Evolutionary conservation across 2,329 filamentous ascomycete genomes (phyloP), one percentile per base, ranked within the genome.

Genomic region (Trichoderma polysporum): DNA sequence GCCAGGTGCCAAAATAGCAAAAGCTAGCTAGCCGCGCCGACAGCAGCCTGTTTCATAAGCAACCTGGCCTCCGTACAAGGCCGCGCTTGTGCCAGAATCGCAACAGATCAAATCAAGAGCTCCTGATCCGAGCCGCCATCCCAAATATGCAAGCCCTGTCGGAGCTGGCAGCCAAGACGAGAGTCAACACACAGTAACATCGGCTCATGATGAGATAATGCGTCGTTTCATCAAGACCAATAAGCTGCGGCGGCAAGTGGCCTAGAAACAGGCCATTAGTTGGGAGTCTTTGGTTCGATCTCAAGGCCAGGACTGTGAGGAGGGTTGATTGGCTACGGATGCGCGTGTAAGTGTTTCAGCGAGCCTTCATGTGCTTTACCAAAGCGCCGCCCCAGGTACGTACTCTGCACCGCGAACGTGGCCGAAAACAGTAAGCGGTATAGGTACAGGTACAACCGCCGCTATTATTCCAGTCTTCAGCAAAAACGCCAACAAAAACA

Each of bases 281-380:
- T 64, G 50, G 35, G 10, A 53, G 67, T 25, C 29, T 58, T 47
- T 49, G 54, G 31, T 29, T 39, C 25, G 37, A 60, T 61, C 47
- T 67, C 63, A 57, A 58, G 49, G 58, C 65, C 57, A 33, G 58
- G 67, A n/a, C 47, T 22, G n/a, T 29, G 50, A 56, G 25, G 45
- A 6, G 5, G 49, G 52, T 53, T 54, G 67, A 69, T 69, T 69
- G 67, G 67, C 52, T 64, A 22, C 29, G 31, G 29, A 49, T 50
- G 29, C 52, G 35, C 53, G 47, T 33, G 37, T 37, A 19, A 31
- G 59, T 64, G 67, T 69, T 69, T 69, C 67, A 69, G 67, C 52
- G 41, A 17, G 13, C 37, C 10, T 62, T 33, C 27, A 47, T 13
- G 39, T 22, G n/a, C 19, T 35, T 3, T 50, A 45, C 22, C 49